Percentiles rank a stretch among this genome's conserved stretches.
Conservation (phyloP, 208 protist genomes). For the Trypanosoma theileri region DNA sequence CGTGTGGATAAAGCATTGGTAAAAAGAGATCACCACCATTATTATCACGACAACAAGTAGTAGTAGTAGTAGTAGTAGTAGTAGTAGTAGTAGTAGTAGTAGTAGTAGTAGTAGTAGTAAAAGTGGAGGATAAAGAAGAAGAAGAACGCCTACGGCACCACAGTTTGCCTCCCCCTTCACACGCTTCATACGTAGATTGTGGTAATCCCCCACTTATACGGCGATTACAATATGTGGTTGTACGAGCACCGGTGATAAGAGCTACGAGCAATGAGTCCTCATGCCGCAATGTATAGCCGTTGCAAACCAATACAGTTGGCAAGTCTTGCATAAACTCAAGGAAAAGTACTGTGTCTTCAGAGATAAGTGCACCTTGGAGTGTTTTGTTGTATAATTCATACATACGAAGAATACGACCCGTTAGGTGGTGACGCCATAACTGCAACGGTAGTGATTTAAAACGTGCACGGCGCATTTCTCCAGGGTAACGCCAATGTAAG, state of each 20-base stretch:
- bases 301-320: not conserved
- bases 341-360: slow-evolving; percentile 31
- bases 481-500: slow-evolving; percentile 21
- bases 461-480: slow-evolving; percentile 8
- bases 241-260: slow-evolving; percentile 43
- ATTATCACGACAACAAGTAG: not conserved
- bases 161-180: slow-evolving; percentile 38
- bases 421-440: slow-evolving; percentile 29
- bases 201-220: slow-evolving; percentile 29
- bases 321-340: slow-evolving; percentile 33
- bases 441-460: slow-evolving; percentile 16
- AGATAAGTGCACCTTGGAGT: slow-evolving; percentile 23
- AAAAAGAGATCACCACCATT: slow-evolving; percentile 12
- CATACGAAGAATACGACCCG: slow-evolving; percentile 12
- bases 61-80: not conserved
- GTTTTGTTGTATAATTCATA: slow-evolving; percentile 32
- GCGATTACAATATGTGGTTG: slow-evolving; percentile 25
- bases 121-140: too few relatives aligned
- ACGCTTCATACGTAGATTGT: slow-evolving; percentile 26
- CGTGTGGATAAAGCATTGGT: not conserved
- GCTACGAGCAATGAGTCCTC: slow-evolving; percentile 20
- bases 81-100: not conserved
- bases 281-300: not conserved
- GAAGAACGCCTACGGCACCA: slow-evolving; percentile 25
- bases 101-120: not conserved